phyloP scores from a whole-genome alignment of 2,329 filamentous ascomycete genomes.

The Fusarium ambrosium region DNA sequence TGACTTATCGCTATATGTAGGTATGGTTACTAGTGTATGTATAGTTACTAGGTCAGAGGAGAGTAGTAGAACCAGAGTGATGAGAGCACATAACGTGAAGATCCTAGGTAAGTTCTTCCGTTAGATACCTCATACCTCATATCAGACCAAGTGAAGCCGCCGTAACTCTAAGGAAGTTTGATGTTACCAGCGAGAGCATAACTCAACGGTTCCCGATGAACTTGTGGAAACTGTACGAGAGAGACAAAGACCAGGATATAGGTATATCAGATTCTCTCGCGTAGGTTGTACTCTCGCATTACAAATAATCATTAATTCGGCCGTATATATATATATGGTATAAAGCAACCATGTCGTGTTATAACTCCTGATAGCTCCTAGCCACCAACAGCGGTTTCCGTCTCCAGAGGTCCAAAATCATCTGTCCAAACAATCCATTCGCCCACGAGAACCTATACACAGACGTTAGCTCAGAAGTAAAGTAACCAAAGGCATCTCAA shows the following conservation, averaged over 20 bases:
- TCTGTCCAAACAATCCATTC: conserved; percentile 89
- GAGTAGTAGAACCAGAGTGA: not conserved
- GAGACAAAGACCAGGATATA: not conserved
- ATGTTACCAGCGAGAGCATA: not conserved
- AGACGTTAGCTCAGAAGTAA: too few relatives aligned
- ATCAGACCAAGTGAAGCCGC: not conserved
- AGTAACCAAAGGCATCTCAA: too few relatives aligned
- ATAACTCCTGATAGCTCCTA: conserved; percentile 60
- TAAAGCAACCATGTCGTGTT: conserved; percentile 5
- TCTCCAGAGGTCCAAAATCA: conserved; percentile 79
- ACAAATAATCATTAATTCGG: not conserved
- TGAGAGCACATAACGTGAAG: not conserved
- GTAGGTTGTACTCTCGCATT: not conserved
- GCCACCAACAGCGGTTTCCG: conserved; percentile 76
- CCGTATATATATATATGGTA: not conserved
- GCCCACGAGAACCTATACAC: conserved; percentile 85
- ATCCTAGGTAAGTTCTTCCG: not conserved
- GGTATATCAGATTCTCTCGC: not conserved
- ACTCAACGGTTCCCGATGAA: not conserved
- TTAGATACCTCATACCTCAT: not conserved
- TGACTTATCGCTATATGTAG: not conserved
- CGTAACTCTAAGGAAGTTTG: not conserved
- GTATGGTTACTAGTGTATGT: too few relatives aligned
- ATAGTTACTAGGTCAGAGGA: not conserved
- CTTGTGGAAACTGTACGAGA: not conserved